Conservation (phyloP, 768 basidiomycete species). For the Naganishia onofrii region DNA sequence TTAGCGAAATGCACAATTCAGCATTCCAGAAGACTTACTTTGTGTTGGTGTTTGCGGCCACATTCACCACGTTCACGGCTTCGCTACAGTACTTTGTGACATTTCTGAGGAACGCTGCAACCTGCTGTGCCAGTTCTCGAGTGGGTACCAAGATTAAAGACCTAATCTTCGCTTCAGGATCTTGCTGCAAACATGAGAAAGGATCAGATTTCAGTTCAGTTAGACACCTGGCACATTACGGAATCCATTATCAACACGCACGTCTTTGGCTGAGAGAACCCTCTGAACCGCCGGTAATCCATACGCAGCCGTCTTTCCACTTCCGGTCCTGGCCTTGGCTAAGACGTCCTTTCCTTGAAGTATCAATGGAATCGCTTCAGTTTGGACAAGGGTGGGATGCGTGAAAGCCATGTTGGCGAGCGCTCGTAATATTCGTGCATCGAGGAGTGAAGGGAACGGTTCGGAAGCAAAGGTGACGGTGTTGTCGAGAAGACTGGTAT, state of each 20-base stretch:
- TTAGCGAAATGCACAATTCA: not conserved
- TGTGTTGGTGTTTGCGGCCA: conserved; percentile 65
- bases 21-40: conserved; percentile 37
- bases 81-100: conserved; percentile 75
- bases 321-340: conserved; percentile 89
- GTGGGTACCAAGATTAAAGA: conserved; percentile 64
- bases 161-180: conserved; percentile 32
- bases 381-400: conserved; percentile 85
- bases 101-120: conserved; percentile 64
- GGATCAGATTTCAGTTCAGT: conserved; percentile 31
- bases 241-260: conserved; percentile 50
- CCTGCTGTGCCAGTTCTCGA: conserved; percentile 87
- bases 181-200: conserved; percentile 3
- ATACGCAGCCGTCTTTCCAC: conserved; percentile 96
- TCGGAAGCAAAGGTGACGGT: conserved; percentile 53
- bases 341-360: conserved; percentile 85
- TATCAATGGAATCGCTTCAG: conserved; percentile 85
- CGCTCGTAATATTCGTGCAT: conserved; percentile 77
- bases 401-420: conserved; percentile 87
- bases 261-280: conserved; percentile 73
- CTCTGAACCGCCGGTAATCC: conserved; percentile 87
- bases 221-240: not conserved
- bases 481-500: conserved; percentile 31
- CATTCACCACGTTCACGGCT: conserved; percentile 66
- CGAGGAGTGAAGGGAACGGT: conserved; percentile 72